Conservation (phyloP, 1,284 basidiomycete species). For the Ceratobasidium sp. region DNA sequence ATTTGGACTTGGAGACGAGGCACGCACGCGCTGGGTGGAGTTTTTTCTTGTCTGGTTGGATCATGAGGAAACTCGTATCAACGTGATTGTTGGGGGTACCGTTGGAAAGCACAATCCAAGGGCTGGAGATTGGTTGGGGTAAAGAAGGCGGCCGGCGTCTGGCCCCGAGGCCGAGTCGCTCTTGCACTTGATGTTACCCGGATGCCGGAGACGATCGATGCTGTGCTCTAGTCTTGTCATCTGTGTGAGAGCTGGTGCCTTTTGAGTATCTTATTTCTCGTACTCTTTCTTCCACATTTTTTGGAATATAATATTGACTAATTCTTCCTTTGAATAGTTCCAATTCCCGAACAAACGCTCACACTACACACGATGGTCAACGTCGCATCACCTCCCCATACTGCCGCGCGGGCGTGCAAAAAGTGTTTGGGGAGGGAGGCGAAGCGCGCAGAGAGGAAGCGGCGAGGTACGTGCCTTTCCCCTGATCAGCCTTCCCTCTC, state of each 20-base stretch:
- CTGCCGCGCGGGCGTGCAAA: constrained; percentile 83
- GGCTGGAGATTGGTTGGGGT: background rate
- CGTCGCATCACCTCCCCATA: constrained; percentile 74
- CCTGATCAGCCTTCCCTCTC: background rate
- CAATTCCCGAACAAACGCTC: constrained; percentile 37
- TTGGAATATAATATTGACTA: background rate
- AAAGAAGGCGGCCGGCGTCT: too few relatives aligned
- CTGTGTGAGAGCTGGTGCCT: background rate
- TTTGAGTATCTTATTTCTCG: background rate
- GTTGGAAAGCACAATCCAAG: too few relatives aligned
- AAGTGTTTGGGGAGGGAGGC: constrained; percentile 90
- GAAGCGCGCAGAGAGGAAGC: constrained; percentile 88
- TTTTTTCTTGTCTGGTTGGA: background rate
- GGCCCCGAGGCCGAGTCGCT: background rate
- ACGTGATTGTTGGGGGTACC: constrained; percentile 7
- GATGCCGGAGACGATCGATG: constrained; percentile 1
- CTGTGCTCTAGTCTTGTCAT: constrained; percentile 12
- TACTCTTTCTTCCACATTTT: too few relatives aligned
- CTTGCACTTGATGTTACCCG: background rate
- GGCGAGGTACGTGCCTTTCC: constrained; percentile 70
- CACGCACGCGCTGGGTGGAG: background rate
- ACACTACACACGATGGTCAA: constrained; percentile 41
- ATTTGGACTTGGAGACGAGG: background rate
- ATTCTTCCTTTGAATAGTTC: background rate
- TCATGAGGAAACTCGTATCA: background rate